Evolutionary conservation across 164 flowering plant genomes (phyloP).

Genomic region (Dillenia suffruticosa): DNA sequence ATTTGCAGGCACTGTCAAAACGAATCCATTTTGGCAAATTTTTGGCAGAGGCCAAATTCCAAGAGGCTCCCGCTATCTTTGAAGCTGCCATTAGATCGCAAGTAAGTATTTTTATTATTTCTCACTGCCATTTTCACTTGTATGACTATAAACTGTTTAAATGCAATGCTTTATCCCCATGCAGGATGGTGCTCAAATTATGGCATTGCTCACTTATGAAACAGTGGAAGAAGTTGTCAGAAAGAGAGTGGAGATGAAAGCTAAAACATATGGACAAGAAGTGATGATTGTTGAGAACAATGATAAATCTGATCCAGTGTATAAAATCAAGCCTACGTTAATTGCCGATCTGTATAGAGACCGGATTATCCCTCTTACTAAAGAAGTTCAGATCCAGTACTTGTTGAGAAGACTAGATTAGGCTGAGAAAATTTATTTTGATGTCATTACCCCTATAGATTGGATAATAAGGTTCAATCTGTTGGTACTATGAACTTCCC

Average conservation of each 20-base stretch:
- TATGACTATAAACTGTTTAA: no score
- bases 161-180: neutral
- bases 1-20: constrained; percentile 73
- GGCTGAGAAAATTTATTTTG: constrained; percentile 1
- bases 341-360: constrained; percentile 77
- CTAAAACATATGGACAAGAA: constrained; percentile 66
- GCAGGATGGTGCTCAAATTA: constrained; percentile 58
- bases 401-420: constrained; percentile 77
- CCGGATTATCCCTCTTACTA: constrained; percentile 97
- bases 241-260: constrained; percentile 74
- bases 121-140: no score
- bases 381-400: constrained; percentile 83
- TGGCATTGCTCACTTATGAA: constrained; percentile 73
- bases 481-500: no score
- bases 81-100: constrained; percentile 67
- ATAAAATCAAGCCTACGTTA: constrained; percentile 71
- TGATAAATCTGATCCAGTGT: constrained; percentile 38
- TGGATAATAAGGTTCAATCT: no score
- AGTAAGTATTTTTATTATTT: constrained; percentile 50
- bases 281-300: constrained; percentile 22
- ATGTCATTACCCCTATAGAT: no score
- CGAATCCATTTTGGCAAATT: constrained; percentile 92
- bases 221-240: constrained; percentile 64
- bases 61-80: constrained; percentile 60
- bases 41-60: constrained; percentile 91